phyloP scores from a whole-genome alignment of 129 eudicot genomes.

The Sambucus nigra region DNA sequence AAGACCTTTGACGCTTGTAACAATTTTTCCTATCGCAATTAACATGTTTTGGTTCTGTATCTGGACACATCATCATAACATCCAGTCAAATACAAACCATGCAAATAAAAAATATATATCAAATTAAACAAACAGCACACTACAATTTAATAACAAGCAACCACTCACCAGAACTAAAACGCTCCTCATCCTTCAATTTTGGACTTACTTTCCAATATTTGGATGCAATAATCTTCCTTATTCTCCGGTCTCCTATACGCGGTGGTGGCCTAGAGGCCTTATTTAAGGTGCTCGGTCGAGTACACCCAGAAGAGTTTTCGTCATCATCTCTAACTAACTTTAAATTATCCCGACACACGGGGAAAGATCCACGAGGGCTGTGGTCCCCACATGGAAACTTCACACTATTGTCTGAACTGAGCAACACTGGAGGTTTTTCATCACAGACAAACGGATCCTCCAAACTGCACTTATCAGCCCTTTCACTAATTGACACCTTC shows the following conservation, averaged over 20 bases:
- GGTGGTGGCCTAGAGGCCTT: constrained; percentile 40
- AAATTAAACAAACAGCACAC: not conserved
- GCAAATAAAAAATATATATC: not conserved
- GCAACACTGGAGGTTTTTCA: no score
- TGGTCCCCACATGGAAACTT: constrained; percentile 37
- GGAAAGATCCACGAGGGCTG: constrained; percentile 28
- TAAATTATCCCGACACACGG: constrained; percentile 37
- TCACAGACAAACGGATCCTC: no score
- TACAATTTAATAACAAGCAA: not conserved
- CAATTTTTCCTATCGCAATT: constrained; percentile 34
- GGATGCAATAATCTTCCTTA: constrained; percentile 56
- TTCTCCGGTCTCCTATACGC: constrained; percentile 45
- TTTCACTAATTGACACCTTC: constrained; percentile 15
- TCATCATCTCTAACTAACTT: constrained; percentile 84
- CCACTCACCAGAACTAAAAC: constrained; percentile 47
- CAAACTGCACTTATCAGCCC: constrained; percentile 21
- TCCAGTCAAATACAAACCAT: not conserved
- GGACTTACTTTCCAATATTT: constrained; percentile 52
- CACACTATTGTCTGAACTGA: constrained; percentile 52
- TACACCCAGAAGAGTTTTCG: constrained; percentile 69
- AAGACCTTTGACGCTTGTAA: constrained; percentile 60
- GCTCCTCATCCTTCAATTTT: constrained; percentile 32
- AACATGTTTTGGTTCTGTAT: constrained; percentile 33
- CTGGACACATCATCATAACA: constrained; percentile 22
- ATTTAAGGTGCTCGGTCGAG: constrained; percentile 42